A percentile compares a stretch with the other conserved stretches of the same genome.
phyloP scores from a whole-genome alignment of 2,329 filamentous ascomycete species.

The Biscogniauxia sp. region DNA sequence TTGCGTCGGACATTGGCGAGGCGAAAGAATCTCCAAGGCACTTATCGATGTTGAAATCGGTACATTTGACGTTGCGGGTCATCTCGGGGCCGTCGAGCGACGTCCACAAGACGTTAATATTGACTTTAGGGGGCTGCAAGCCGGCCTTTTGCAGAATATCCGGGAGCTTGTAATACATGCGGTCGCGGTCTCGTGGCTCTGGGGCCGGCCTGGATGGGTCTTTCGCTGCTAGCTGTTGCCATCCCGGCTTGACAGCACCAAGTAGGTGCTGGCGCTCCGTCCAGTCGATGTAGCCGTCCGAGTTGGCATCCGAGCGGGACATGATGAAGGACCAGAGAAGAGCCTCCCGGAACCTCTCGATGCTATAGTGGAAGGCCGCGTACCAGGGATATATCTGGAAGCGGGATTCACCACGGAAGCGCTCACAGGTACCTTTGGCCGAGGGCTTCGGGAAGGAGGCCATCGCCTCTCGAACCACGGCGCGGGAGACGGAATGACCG shows the following conservation, averaged over 20 bases:
- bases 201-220: conserved; percentile 31
- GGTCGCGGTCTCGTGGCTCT: conserved; percentile 31
- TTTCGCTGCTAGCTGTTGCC: conserved; percentile 19
- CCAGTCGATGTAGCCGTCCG: conserved; percentile 41
- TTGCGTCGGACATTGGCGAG: conserved; percentile 33
- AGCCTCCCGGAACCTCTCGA: conserved; percentile 42
- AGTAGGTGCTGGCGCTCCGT: conserved; percentile 37
- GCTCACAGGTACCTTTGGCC: conserved; percentile 37
- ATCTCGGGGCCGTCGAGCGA: conserved; percentile 40
- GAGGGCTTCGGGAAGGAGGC: conserved; percentile 40
- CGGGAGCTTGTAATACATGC: conserved; percentile 39
- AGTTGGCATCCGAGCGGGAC: conserved; percentile 36
- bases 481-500: conserved; percentile 39
- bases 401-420: conserved; percentile 41
- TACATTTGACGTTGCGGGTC: conserved; percentile 39
- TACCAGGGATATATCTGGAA: conserved; percentile 45
- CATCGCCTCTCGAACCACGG: conserved; percentile 39
- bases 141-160: conserved; percentile 36
- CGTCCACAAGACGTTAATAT: conserved; percentile 41
- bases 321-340: conserved; percentile 43
- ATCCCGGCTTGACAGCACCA: conserved; percentile 35
- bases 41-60: conserved; percentile 39
- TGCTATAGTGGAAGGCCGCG: conserved; percentile 41
- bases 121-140: conserved; percentile 38
- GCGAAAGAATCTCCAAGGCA: conserved; percentile 42